These are phyloP conservation scores for Ajuga reptans DNA, from an alignment of 305 asterid genomes.

Conservation along the genomic window DNA sequence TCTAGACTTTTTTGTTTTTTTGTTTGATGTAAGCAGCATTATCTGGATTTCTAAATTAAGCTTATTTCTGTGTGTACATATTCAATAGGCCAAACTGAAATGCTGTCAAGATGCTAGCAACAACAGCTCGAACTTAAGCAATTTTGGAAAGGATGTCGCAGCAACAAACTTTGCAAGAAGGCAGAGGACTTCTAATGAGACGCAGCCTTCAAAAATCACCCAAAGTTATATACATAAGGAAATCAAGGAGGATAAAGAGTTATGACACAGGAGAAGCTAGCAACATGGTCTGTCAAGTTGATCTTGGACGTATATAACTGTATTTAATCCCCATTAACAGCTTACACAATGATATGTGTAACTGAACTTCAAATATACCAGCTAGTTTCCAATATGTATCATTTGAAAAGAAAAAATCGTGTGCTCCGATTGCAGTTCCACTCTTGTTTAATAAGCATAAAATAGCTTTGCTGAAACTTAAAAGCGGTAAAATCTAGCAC, in stretches of 20 bases:
- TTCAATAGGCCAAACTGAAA: background rate
- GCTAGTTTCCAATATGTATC: background rate
- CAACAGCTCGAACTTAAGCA: background rate
- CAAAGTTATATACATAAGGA: background rate
- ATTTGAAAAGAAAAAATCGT: background rate
- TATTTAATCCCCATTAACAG: background rate
- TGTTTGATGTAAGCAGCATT: constrained; percentile 2
- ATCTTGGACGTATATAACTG: background rate
- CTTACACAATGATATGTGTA: background rate
- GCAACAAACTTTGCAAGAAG: constrained; percentile 1
- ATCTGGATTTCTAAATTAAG: constrained; percentile 8
- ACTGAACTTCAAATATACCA: background rate
- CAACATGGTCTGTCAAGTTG: background rate
- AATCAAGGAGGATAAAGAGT: background rate
- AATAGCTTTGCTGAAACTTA: background rate
- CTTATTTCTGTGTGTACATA: background rate
- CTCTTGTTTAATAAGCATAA: background rate
- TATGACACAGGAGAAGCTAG: background rate
- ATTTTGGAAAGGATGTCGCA: background rate
- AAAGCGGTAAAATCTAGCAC: background rate
- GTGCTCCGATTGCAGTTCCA: background rate
- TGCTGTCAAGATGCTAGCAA: background rate
- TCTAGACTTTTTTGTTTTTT: background rate
- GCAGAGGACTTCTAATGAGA: background rate
- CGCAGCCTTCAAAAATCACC: constrained; percentile 4